Base-by-base conservation (phyloP, 2,329 filamentous ascomycete genomes). In the Verruconis gallopava region DNA sequence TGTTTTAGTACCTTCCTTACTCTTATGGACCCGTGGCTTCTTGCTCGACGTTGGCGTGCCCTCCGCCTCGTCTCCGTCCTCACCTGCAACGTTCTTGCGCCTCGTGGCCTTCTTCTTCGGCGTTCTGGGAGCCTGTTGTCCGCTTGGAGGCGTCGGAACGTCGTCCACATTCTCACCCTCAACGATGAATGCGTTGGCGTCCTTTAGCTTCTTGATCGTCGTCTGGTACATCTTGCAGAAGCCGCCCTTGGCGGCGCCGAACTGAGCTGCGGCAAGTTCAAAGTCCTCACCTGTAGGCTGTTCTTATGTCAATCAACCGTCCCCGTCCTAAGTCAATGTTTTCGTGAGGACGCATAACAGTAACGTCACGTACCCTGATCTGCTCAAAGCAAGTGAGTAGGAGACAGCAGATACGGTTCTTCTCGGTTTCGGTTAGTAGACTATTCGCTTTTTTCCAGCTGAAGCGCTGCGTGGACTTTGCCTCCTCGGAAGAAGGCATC, bases 371-470 rank as follows among this genome's bases (percentile, higher is more conserved):
- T 18, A 35, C 33, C 20, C 28, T 42, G 19, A 42, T 25, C 13
- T 42, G 30, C 9, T 35, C 40, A n/a, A 20, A 20, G 13, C 18
- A 22, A 5, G 40, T 36, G 32, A 42, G 40, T 14, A 36, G 21
- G 2, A 42, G 17, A n/a, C 40, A 42, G 21, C 18, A 28, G 3
- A 42, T 9, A 4, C 40, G 28, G 18, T 36, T 33, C 19, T 42
- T 42, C 40, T 42, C 40, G 33, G 40, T 42, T 11, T 42, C 40
- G 19, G 30, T 42, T 18, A 42, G 40, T 1, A 34, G 12, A 9
- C n/a, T 17, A 20, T 35, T 35, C 3, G 33, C 40, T 17, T 42
- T 42, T 33, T 42, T 36, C 30, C 32, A 42, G 28, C 13, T 15
- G 21, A 14, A 42, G 6, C 30, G 19, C 5, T 25, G 40, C 28